Evolutionary conservation across 1,284 basidiomycete genomes (phyloP).

Genomic region (Tilletia caries): DNA sequence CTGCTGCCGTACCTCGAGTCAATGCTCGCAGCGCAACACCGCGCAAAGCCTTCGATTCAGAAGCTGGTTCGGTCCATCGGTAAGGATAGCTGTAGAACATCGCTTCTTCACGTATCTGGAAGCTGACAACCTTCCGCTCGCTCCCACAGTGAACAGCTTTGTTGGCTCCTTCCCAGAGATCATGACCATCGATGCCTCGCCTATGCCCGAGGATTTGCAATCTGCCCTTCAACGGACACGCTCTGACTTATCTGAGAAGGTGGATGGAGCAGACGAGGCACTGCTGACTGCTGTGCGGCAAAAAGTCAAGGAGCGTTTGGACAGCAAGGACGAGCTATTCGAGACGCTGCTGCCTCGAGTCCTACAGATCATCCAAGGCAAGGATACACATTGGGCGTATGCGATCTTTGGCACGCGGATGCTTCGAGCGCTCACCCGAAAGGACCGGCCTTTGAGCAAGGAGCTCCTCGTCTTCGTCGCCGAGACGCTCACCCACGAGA

Average conservation of each 20-base stretch:
- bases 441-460: constrained; percentile 69
- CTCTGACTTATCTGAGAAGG: neutral
- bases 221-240: neutral
- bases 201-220: neutral
- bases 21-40: constrained; percentile 80
- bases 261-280: constrained; percentile 22
- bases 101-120: too few species aligned
- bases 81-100: neutral
- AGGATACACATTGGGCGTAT: constrained; percentile 87
- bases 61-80: constrained; percentile 70
- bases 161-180: constrained; percentile 51
- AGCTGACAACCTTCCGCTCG: neutral
- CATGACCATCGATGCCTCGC: constrained; percentile 32
- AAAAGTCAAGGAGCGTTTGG: constrained; percentile 45
- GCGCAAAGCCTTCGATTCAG: constrained; percentile 89
- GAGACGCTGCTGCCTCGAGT: constrained; percentile 62
- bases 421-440: constrained; percentile 68
- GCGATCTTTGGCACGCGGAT: constrained; percentile 73
- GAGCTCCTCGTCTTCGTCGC: constrained; percentile 60
- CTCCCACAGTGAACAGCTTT: constrained; percentile 61
- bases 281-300: constrained; percentile 49
- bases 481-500: constrained; percentile 63
- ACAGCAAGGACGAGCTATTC: constrained; percentile 53
- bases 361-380: constrained; percentile 65
- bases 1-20: constrained; percentile 67